Evolutionary conservation across 2,329 filamentous ascomycete genomes (phyloP), one percentile per base, ranked within the genome.

Genomic region (Hypocreales sp.): DNA sequence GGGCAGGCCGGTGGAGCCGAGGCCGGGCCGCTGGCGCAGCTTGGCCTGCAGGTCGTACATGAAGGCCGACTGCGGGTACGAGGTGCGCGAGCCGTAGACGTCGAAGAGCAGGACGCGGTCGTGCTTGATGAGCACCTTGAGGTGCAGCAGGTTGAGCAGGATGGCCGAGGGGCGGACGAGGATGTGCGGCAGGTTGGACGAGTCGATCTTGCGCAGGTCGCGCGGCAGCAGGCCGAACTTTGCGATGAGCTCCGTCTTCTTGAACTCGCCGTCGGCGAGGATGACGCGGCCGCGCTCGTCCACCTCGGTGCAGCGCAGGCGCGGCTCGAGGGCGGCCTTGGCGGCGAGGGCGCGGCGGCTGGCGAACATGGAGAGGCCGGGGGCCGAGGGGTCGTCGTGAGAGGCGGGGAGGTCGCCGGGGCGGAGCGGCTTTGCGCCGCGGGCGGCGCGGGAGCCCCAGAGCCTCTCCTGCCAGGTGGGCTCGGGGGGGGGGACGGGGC

Each of bases 41-140:
- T 92, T 93, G 9, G 82, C 82, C 50, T 95, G 84, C 13, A 98
- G 60, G 46, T 95, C 90, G 54, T 95, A 94, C 72, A 98, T 92
- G 57, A 98, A 98, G 10, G 90, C 72, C 4, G 84, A 93, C 50
- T 95, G 90, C 18, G 87, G 84, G 45, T 94, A 93, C 0, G 84
- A 92, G 40, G 92, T 83, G 33, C 83, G 86, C 22, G 83, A 90
- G 17, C 90, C 90, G 53, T 93, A 95, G 10, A 90, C 82, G 45
- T 95, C 90, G 48, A 98, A 95, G 5, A 98, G 76, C 15, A 98
- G 70, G 6, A 98, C 84, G 15, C 86, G 79, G 46, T 98, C 82
- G 36, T 86, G 72, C 58, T 94, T 94, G 50, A 98, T 93, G 15
- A 98, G 67, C 28, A 93, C 90, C 34, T 90, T 81, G 25, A 98